phyloP scores from a whole-genome alignment of 495 filamentous ascomycete genomes.

The Lindgomyces ingoldianus region DNA sequence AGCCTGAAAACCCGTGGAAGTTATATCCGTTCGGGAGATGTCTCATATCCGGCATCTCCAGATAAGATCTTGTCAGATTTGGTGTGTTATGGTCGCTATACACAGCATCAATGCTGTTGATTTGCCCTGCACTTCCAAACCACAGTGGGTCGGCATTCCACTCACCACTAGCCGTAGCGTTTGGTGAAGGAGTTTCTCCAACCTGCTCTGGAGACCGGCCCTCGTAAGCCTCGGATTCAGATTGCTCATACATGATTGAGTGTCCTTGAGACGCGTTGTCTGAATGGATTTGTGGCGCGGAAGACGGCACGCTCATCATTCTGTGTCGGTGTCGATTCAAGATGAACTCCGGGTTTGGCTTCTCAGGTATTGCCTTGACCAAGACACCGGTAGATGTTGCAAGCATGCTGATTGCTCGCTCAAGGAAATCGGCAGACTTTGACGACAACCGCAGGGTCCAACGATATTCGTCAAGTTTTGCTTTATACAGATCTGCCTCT shows the following conservation, averaged over 20 bases:
- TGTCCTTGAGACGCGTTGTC: constrained; percentile 17
- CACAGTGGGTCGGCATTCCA: constrained; percentile 19
- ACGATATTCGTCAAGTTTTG: constrained; percentile 35
- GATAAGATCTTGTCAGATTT: background rate
- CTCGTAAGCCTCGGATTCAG: constrained; percentile 29
- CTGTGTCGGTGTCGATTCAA: constrained; percentile 6
- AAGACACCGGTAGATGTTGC: constrained; percentile 34
- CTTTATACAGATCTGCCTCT: constrained; percentile 34
- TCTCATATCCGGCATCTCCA: constrained; percentile 10
- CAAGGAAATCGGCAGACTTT: constrained; percentile 35
- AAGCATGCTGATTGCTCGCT: constrained; percentile 37
- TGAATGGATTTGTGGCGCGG: background rate
- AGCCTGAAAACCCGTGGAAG: constrained; percentile 1
- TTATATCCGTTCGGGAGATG: constrained; percentile 10
- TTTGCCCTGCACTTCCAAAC: constrained; percentile 16
- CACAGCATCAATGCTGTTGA: background rate
- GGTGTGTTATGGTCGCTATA: background rate
- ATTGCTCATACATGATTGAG: constrained; percentile 15
- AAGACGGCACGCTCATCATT: background rate
- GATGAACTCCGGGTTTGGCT: constrained; percentile 22
- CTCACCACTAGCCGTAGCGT: background rate
- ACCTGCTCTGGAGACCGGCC: constrained; percentile 14
- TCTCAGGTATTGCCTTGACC: constrained; percentile 32
- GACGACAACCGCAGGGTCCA: constrained; percentile 36
- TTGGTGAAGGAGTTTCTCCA: constrained; percentile 14